Percentiles rank a stretch among this genome's conserved stretches.
phyloP scores from a whole-genome alignment of 768 basidiomycete species.

The Termitomyces sp. region DNA sequence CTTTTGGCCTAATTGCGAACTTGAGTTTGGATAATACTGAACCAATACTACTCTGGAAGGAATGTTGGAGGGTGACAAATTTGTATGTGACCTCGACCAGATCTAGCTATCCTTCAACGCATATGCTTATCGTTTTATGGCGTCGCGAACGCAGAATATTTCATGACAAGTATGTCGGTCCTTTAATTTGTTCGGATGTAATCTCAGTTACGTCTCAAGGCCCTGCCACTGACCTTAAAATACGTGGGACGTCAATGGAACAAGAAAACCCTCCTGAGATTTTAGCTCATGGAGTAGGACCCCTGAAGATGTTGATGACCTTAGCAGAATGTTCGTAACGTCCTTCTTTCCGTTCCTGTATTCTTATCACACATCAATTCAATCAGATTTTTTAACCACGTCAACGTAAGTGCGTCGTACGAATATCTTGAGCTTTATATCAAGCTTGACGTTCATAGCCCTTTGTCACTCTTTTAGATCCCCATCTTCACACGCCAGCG shows the following conservation, averaged over 20 bases:
- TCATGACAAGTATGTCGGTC: conserved; percentile 58
- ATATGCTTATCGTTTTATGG: conserved; percentile 44
- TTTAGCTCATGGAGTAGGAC: conserved; percentile 71
- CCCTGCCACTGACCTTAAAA: conserved; percentile 66
- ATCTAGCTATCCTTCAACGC: too few species aligned
- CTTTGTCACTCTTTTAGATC: conserved; percentile 75
- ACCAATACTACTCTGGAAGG: conserved; percentile 38
- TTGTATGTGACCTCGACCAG: too few species aligned
- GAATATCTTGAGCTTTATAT: background rate
- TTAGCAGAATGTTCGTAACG: conserved; percentile 73
- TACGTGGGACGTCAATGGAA: conserved; percentile 70
- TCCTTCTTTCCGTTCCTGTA: background rate
- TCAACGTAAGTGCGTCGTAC: conserved; percentile 53
- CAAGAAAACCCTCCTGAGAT: conserved; percentile 81
- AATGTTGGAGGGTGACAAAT: conserved; percentile 57
- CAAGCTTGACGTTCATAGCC: conserved; percentile 33
- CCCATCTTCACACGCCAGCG: conserved; percentile 74
- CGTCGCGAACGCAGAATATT: conserved; percentile 77
- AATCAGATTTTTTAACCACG: conserved; percentile 60
- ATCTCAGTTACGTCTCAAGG: conserved; percentile 31
- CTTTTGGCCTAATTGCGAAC: conserved; percentile 72
- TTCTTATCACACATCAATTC: background rate
- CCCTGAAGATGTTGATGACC: conserved; percentile 71
- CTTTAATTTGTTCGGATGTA: background rate
- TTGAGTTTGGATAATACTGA: conserved; percentile 58